These are phyloP conservation scores for Fusarium sp. DNA, from an alignment of 2,329 filamentous ascomycete species.

Conservation along the genomic window DNA sequence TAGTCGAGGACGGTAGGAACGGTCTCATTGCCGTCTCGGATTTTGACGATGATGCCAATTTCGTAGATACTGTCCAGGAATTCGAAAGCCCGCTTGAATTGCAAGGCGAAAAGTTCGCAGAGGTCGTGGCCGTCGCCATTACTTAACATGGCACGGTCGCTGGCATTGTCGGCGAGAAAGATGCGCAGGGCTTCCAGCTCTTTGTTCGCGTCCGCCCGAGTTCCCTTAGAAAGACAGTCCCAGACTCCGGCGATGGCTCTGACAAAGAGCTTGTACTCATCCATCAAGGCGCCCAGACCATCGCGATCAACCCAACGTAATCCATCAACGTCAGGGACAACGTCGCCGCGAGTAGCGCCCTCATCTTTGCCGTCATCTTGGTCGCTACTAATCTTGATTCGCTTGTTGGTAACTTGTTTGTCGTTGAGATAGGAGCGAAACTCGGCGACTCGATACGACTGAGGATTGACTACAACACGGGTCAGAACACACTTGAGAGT, in stretches of 20 bases:
- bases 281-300: constrained; percentile 39
- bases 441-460: constrained; percentile 43
- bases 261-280: constrained; percentile 41
- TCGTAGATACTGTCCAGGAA: constrained; percentile 45
- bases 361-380: constrained; percentile 11
- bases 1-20: constrained; percentile 45
- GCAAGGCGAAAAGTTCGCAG: constrained; percentile 36
- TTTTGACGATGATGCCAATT: constrained; percentile 45
- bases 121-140: constrained; percentile 35
- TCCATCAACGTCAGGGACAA: not conserved
- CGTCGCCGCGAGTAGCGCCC: not conserved
- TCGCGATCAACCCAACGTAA: constrained; percentile 45
- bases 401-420: constrained; percentile 44
- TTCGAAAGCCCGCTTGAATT: constrained; percentile 35
- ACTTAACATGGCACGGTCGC: constrained; percentile 31
- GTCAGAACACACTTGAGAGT: not conserved
- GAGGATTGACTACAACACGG: constrained; percentile 37
- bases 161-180: constrained; percentile 37
- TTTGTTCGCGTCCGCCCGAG: constrained; percentile 44
- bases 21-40: constrained; percentile 37
- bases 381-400: constrained; percentile 40
- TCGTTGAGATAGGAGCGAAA: constrained; percentile 37
- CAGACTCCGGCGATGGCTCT: constrained; percentile 37
- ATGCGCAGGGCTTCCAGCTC: constrained; percentile 38
- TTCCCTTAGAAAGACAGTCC: constrained; percentile 29